phyloP scores from a whole-genome alignment of 768 basidiomycete genomes.

The Russula griseocarnosa region DNA sequence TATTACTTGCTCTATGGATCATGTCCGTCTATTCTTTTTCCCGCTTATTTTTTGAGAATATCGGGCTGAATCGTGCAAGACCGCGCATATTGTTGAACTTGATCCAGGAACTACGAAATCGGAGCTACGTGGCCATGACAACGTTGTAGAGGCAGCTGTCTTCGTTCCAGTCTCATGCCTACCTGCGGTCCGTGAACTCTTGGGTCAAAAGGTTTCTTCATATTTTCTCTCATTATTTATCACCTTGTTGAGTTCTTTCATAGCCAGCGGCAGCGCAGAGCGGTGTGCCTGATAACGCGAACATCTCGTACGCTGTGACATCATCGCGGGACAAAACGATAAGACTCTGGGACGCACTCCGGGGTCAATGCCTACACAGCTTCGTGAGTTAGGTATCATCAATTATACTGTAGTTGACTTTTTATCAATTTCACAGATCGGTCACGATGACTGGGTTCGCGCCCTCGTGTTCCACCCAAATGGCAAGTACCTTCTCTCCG shows the following conservation, averaged over 20 bases:
- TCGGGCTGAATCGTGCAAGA: conserved; percentile 35
- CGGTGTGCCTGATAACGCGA: conserved; percentile 35
- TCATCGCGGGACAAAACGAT: conserved; percentile 54
- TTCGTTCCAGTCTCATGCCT: conserved; percentile 47
- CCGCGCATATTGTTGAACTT: conserved; percentile 49
- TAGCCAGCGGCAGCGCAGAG: conserved; percentile 32
- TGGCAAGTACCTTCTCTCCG: conserved; percentile 54
- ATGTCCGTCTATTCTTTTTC: conserved; percentile 37
- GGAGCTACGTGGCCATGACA: conserved; percentile 54
- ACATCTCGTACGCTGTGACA: conserved; percentile 44
- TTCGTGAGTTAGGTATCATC: conserved; percentile 36
- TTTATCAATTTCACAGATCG: conserved; percentile 29
- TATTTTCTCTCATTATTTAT: background rate
- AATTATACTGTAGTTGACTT: background rate
- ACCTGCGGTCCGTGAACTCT: conserved; percentile 46
- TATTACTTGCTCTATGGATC: conserved; percentile 51
- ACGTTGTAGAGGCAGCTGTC: conserved; percentile 48
- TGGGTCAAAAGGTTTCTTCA: conserved; percentile 42
- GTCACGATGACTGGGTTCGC: conserved; percentile 57
- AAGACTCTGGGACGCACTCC: conserved; percentile 48
- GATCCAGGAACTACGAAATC: conserved; percentile 47
- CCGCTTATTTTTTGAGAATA: background rate
- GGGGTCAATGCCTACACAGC: conserved; percentile 48
- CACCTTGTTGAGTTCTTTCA: background rate
- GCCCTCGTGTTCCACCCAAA: conserved; percentile 55